Evolutionary conservation across 2,329 filamentous ascomycete species (phyloP).

Genomic region (Ilyonectria destructans): DNA sequence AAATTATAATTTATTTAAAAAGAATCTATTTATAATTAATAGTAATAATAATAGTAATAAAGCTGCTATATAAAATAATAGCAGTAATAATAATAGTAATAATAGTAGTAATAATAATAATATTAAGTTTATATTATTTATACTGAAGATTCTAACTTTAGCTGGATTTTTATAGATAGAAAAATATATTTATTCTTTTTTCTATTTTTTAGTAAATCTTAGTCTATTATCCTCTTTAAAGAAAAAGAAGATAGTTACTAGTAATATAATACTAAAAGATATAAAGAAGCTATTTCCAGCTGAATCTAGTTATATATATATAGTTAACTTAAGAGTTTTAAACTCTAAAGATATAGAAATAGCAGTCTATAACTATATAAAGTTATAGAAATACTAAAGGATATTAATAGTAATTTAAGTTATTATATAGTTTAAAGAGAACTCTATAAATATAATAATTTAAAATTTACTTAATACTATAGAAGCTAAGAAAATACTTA

Average conservation of each 20-base stretch:
- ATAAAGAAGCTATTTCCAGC: constrained; percentile 7
- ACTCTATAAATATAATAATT: constrained; percentile 10
- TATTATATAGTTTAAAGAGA: constrained; percentile 11
- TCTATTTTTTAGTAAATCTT: not conserved
- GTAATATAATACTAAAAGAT: constrained; percentile 6
- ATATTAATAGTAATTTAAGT: constrained; percentile 4
- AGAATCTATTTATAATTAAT: not conserved
- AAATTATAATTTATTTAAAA: not conserved
- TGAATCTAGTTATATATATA: not conserved
- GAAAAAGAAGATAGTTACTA: not conserved
- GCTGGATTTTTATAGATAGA: not conserved
- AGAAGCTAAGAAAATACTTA: constrained; percentile 5
- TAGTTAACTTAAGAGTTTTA: not conserved
- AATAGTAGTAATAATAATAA: not conserved
- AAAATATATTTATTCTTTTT: not conserved
- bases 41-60: not conserved
- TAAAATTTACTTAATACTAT: constrained; percentile 12
- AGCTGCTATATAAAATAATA: not conserved
- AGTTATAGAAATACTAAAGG: not conserved
- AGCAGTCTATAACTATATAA: not conserved
- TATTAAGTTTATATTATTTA: not conserved
- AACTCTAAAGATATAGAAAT: not conserved
- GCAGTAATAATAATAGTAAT: not conserved
- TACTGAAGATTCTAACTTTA: not conserved
- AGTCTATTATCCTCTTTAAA: not conserved